Evolutionary conservation across 371 early-diverging fungal genomes (phyloP), one percentile per base, ranked within the genome.

Genomic region (Syncephalastrum monosporum): DNA sequence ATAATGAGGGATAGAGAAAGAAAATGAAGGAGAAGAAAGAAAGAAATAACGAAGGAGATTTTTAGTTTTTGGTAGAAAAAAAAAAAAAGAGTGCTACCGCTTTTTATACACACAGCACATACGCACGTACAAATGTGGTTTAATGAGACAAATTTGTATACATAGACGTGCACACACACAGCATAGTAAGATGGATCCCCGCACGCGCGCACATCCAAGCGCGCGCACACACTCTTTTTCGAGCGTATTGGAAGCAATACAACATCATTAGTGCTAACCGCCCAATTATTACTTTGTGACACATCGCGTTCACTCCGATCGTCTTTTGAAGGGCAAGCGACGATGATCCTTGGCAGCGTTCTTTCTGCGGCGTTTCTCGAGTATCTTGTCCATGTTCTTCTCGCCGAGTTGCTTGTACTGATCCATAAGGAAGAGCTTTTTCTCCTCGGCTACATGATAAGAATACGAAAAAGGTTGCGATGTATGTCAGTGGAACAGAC

Each of bases 331-430:
- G 7, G 80, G 80, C 17, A 79, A 59, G 50, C 64, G 69, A 51
- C 73, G 70, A 62, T 73, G 76, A 55, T 94, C 92, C 72, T 90
- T 93, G 43, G 85, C 74, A 5, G 93, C 83, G 64, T 95, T 94
- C 67, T 84, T 84, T 84, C 94, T 94, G 63, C 96, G 79, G 64
- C 90, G 83, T 75, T 91, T 92, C 59, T 95, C 95, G 57, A 94
- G 69, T 27, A 88, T 79, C 58, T 85, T 85, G 55, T 94, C 91
- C 56, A 94, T 71, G 51, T 82, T 83, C 63, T 91, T 85, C 24
- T 69, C 75, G 23, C 84, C 88, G 47, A 86, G 61, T 49, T 78
- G 63, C 44, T 82, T 72, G 82, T 88, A 94, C 73, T 88, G 88
- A 51, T 92, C 88, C 61, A 90, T 83, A 58, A 91, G 65, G 61